Evolutionary conservation across 371 early-diverging fungal genomes (phyloP).

Genomic region (Rhizopus stolonifer): DNA sequence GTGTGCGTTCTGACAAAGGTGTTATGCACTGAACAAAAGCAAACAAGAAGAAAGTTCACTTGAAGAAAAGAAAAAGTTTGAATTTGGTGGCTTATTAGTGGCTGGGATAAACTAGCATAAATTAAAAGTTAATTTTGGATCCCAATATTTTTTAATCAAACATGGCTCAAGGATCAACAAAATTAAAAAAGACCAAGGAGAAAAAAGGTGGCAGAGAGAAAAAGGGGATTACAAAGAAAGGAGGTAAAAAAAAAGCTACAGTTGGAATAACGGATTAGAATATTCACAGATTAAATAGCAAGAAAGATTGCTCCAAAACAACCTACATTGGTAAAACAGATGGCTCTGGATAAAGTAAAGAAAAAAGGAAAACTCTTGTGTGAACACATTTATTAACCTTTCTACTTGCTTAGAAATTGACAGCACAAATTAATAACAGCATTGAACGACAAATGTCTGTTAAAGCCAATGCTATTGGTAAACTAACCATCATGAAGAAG

Average conservation of each 20-base stretch:
- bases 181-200: conserved; percentile 46
- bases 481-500: conserved; percentile 68
- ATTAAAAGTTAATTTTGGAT: background rate
- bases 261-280: too few relatives aligned
- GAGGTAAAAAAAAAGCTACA: conserved; percentile 31
- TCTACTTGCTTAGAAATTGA: conserved; percentile 44
- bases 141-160: conserved; percentile 10
- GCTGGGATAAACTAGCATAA: background rate
- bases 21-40: too few relatives aligned
- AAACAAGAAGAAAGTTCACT: conserved; percentile 5
- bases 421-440: conserved; percentile 61
- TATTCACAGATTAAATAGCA: conserved; percentile 35
- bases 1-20: too few relatives aligned
- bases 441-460: conserved; percentile 70
- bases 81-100: conserved; percentile 1
- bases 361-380: too few relatives aligned
- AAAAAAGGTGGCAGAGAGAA: conserved; percentile 53
- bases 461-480: conserved; percentile 69
- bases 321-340: conserved; percentile 54
- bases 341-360: conserved; percentile 52
- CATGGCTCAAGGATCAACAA: conserved; percentile 59
- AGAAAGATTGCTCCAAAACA: conserved; percentile 62
- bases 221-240: conserved; percentile 55
- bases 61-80: background rate
- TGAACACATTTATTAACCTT: too few relatives aligned